Evolutionary conservation across 306 rosid genomes (phyloP).

Genomic region (Cucurbita moschata): DNA sequence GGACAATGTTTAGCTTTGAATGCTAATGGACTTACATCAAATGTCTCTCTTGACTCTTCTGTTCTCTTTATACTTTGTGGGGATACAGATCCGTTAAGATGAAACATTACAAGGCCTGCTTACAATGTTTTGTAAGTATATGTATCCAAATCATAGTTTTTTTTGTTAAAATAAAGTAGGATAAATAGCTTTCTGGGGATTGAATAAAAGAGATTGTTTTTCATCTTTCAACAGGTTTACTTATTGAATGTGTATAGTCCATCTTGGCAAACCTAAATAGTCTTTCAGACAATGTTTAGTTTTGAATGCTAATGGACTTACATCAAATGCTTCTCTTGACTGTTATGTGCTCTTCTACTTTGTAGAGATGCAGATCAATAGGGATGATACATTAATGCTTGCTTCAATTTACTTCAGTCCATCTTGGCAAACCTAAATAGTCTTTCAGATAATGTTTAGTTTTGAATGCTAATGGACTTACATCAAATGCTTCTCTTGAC

Average conservation of each 20-base stretch:
- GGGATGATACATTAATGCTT: conserved; percentile 13
- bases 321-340: conserved; percentile 27
- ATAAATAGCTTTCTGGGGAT: no score
- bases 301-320: conserved; percentile 27
- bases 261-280: conserved; percentile 28
- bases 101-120: conserved; percentile 6
- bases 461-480: conserved; percentile 76
- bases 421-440: conserved; percentile 57
- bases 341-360: conserved; percentile 22
- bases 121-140: no score
- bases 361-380: conserved; percentile 13
- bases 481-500: conserved; percentile 15
- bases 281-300: conserved; percentile 8
- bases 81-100: conserved; percentile 35
- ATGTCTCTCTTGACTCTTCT: conserved; percentile 34
- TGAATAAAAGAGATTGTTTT: no score
- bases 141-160: no score
- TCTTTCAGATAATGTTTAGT: conserved; percentile 29
- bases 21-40: conserved; percentile 27
- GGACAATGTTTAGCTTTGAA: conserved; percentile 15
- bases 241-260: conserved; percentile 5
- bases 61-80: conserved; percentile 17
- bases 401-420: conserved; percentile 22
- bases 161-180: no score
- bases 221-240: background rate